A percentile compares a stretch with the other conserved stretches of the same genome.
Evolutionary conservation across 805 yeast species (phyloP).

Genomic region (Nakazawaea ambrosiae): DNA sequence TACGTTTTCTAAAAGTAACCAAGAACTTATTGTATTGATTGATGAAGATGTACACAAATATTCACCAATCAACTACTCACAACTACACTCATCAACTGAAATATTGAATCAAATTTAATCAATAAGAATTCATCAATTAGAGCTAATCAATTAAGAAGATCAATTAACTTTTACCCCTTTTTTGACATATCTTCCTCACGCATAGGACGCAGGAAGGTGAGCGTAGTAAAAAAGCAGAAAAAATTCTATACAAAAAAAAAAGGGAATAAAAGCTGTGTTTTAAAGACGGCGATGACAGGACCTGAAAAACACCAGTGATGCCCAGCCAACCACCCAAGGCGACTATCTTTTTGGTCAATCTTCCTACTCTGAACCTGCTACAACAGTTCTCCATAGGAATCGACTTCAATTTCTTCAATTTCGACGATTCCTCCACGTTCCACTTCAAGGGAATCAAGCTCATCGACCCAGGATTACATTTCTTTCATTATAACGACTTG

Average conservation of each 20-base stretch:
- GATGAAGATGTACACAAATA: no score
- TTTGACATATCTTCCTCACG: neutral
- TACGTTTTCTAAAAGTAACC: no score
- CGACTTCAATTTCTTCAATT: slow-evolving; percentile 40
- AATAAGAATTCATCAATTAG: no score
- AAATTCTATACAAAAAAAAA: no score
- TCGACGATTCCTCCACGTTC: slow-evolving; percentile 18
- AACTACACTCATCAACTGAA: no score
- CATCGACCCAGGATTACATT: slow-evolving; percentile 45
- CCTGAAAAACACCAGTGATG: no score
- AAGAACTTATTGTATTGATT: no score
- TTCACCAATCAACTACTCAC: no score
- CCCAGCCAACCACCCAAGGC: slow-evolving; percentile 1
- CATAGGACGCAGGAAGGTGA: no score
- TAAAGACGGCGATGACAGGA: no score
- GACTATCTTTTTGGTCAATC: slow-evolving; percentile 4
- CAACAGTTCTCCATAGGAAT: slow-evolving; percentile 27
- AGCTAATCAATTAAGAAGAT: no score
- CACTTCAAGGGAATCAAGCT: slow-evolving; percentile 43
- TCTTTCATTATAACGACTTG: slow-evolving; percentile 42
- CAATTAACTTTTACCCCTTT: neutral
- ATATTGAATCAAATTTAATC: no score
- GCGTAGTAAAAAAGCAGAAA: neutral
- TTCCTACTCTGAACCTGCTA: neutral
- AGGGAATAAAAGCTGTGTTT: neutral